Conservation (phyloP, 768 basidiomycete species). For the Coprinellus aureogranulatus region DNA sequence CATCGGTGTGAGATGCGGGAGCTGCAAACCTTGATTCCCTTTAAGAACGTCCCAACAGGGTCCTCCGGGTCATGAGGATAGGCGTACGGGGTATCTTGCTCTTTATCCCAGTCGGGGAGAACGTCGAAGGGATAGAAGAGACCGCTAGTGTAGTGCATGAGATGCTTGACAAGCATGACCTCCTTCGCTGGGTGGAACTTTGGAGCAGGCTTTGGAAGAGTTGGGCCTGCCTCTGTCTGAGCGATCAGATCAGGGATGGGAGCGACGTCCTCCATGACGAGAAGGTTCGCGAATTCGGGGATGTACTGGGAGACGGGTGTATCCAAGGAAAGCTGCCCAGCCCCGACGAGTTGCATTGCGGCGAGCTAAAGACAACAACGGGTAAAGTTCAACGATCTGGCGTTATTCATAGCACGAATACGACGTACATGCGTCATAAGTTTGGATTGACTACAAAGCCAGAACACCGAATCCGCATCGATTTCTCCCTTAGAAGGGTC, state of each 20-base stretch:
- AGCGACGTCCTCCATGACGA: constrained; percentile 19
- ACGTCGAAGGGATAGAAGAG: constrained; percentile 19
- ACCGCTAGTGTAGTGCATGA: constrained; percentile 33
- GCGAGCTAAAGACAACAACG: constrained; percentile 29
- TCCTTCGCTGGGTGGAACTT: constrained; percentile 21
- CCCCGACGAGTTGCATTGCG: constrained; percentile 30
- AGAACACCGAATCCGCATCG: constrained; percentile 32
- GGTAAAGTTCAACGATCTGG: background rate
- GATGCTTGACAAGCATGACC: constrained; percentile 25
- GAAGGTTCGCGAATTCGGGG: constrained; percentile 26
- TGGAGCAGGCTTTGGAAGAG: constrained; percentile 9
- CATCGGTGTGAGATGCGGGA: background rate
- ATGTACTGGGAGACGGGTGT: constrained; percentile 25
- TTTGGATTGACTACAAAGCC: constrained; percentile 41
- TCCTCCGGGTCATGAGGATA: constrained; percentile 9
- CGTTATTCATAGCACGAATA: background rate
- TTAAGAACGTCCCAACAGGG: background rate
- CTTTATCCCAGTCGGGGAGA: constrained; percentile 3
- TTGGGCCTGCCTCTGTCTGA: background rate
- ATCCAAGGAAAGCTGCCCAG: constrained; percentile 25
- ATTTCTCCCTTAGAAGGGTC: constrained; percentile 26
- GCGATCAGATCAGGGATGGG: background rate
- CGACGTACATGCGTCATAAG: constrained; percentile 29
- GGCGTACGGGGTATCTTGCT: constrained; percentile 5
- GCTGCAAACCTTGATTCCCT: background rate